phyloP scores from a whole-genome alignment of 768 basidiomycete species.

The Mycena vitilis region DNA sequence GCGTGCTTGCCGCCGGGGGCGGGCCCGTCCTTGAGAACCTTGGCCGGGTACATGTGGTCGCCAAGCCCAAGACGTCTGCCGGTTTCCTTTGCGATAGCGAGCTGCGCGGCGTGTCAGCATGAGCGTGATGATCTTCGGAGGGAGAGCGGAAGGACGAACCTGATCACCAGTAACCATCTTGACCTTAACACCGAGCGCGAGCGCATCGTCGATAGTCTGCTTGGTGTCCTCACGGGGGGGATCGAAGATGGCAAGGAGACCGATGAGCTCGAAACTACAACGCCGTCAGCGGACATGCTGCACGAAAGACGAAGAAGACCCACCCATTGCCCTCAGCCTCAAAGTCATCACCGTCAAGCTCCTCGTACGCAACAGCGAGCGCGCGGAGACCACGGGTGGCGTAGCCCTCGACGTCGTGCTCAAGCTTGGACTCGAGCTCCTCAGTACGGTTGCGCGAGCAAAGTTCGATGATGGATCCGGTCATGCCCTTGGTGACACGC shows the following conservation, averaged over 20 bases:
- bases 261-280: slow-evolving; percentile 93
- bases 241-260: slow-evolving; percentile 97
- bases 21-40: slow-evolving; percentile 98
- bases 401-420: slow-evolving; percentile 94
- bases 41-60: slow-evolving; percentile 99
- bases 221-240: slow-evolving; percentile 98
- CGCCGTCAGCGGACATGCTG: slow-evolving; percentile 91
- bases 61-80: slow-evolving; percentile 97
- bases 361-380: slow-evolving; percentile 95
- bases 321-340: slow-evolving; percentile 96
- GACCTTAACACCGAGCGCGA: slow-evolving; percentile 95
- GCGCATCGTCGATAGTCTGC: slow-evolving; percentile 97
- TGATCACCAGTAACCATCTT: slow-evolving; percentile 99
- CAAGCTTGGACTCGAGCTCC: slow-evolving; percentile 89
- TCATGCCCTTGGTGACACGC: slow-evolving; percentile 99
- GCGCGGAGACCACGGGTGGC: slow-evolving; percentile 97
- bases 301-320: slow-evolving; percentile 88
- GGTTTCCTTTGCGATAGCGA: slow-evolving; percentile 99
- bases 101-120: slow-evolving; percentile 49
- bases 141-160: slow-evolving; percentile 5
- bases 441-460: slow-evolving; percentile 98
- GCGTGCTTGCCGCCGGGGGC: slow-evolving; percentile 85
- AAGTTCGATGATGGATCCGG: slow-evolving; percentile 96
- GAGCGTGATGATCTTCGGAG: background rate
- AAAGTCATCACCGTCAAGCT: slow-evolving; percentile 83